These are phyloP conservation scores for Pseudogymnoascus pannorum DNA, from an alignment of 2,329 filamentous ascomycete species.

Conservation along the genomic window DNA sequence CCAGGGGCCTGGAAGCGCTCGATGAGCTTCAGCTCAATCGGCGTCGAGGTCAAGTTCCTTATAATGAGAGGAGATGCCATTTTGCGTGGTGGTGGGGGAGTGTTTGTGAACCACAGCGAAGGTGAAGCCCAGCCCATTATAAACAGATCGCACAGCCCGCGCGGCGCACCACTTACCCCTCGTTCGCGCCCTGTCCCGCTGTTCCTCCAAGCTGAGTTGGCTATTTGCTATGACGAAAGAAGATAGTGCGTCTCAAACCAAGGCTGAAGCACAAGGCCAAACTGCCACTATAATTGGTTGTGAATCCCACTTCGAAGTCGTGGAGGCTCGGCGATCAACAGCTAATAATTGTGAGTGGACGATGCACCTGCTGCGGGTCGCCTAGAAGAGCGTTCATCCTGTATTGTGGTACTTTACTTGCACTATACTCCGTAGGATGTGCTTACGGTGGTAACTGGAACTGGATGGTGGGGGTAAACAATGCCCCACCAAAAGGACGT, in stretches of 20 bases:
- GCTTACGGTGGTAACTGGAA: background rate
- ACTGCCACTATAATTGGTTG: conserved; percentile 2
- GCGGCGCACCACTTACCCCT: background rate
- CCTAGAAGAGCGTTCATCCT: background rate
- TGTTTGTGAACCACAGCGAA: background rate
- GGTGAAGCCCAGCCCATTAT: conserved; percentile 6
- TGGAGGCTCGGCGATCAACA: conserved; percentile 1
- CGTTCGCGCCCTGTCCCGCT: background rate
- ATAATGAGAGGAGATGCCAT: conserved; percentile 49
- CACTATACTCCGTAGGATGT: background rate
- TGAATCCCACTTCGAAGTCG: background rate
- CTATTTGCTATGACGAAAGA: background rate
- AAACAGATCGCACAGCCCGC: background rate
- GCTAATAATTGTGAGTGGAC: background rate
- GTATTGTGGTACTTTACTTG: background rate
- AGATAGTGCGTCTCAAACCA: background rate
- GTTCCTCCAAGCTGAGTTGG: background rate
- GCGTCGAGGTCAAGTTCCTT: conserved; percentile 71
- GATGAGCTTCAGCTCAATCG: conserved; percentile 64
- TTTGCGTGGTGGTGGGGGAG: background rate
- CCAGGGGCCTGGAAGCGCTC: conserved; percentile 61
- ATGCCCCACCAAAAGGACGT: background rate
- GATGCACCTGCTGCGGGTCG: background rate
- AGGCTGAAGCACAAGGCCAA: background rate
- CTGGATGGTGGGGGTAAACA: conserved; percentile 6